Conservation (phyloP, 164 flowering plant genomes). For the Sedum album region DNA sequence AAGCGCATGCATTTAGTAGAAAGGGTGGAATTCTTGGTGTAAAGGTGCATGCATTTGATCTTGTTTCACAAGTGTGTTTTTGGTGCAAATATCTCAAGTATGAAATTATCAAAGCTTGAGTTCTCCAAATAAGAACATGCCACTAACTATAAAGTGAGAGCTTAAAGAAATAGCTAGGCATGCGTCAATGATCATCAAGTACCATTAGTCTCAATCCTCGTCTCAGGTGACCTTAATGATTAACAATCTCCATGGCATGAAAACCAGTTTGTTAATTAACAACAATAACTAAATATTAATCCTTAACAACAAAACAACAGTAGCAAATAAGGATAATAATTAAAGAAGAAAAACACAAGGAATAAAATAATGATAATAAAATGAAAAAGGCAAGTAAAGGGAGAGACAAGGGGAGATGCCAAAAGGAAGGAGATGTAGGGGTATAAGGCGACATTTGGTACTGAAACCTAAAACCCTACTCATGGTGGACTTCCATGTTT, state of each 20-base stretch:
- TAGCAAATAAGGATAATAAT: background rate
- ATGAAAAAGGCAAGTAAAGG: background rate
- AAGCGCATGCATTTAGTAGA: too few species aligned
- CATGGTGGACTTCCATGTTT: constrained; percentile 9
- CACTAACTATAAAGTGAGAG: too few species aligned
- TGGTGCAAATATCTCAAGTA: too few species aligned
- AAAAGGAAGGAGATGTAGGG: constrained; percentile 27
- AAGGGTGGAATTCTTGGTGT: too few species aligned
- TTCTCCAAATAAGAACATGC: too few species aligned
- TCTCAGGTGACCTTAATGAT: background rate
- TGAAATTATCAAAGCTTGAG: too few species aligned
- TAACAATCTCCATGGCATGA: background rate
- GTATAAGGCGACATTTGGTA: constrained; percentile 29
- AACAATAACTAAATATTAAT: too few species aligned
- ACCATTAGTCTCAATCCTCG: background rate
- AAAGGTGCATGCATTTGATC: too few species aligned
- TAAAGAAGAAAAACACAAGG: too few species aligned
- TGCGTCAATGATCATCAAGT: background rate
- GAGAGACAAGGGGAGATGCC: background rate
- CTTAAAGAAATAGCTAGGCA: too few species aligned
- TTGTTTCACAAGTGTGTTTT: too few species aligned
- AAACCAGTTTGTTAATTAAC: background rate
- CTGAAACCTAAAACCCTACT: constrained; percentile 13
- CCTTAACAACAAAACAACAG: background rate
- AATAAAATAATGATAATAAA: background rate